These are phyloP conservation scores for Penicillium roqueforti DNA, from an alignment of 495 filamentous ascomycete genomes.

Conservation along the genomic window DNA sequence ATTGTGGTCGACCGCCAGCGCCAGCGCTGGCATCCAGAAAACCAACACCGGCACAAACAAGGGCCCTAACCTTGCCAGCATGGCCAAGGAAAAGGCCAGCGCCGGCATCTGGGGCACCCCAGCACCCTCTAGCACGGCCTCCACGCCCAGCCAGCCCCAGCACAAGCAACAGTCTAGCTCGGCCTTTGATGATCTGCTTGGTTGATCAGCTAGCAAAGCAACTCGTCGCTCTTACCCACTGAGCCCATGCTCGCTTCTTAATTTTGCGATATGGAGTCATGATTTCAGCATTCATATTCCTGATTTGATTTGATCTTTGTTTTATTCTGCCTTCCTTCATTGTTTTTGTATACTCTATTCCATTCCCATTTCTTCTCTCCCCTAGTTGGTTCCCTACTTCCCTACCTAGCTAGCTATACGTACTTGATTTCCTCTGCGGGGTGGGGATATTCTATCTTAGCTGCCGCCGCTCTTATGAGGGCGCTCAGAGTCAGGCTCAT, in stretches of 20 bases:
- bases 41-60: constrained; percentile 56
- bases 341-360: neutral
- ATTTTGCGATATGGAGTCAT: constrained; percentile 1
- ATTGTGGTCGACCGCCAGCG: constrained; percentile 75
- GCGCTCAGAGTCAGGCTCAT: constrained; percentile 20
- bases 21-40: constrained; percentile 76
- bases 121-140: constrained; percentile 30
- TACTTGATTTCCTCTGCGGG: constrained; percentile 4
- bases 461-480: constrained; percentile 24
- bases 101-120: constrained; percentile 88
- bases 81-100: constrained; percentile 93
- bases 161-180: constrained; percentile 43
- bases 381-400: neutral
- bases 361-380: neutral
- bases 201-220: constrained; percentile 34
- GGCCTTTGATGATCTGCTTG: constrained; percentile 60
- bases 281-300: constrained; percentile 9
- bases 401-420: neutral
- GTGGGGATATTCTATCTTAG: constrained; percentile 21
- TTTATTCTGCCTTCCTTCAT: neutral
- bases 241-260: neutral
- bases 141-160: constrained; percentile 32
- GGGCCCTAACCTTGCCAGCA: constrained; percentile 75
- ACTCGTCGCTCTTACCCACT: neutral
- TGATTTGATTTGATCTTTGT: neutral